Base-by-base conservation (phyloP, 1,139 yeast species). In the Hyphopichia wangnamkhiaoensis region DNA sequence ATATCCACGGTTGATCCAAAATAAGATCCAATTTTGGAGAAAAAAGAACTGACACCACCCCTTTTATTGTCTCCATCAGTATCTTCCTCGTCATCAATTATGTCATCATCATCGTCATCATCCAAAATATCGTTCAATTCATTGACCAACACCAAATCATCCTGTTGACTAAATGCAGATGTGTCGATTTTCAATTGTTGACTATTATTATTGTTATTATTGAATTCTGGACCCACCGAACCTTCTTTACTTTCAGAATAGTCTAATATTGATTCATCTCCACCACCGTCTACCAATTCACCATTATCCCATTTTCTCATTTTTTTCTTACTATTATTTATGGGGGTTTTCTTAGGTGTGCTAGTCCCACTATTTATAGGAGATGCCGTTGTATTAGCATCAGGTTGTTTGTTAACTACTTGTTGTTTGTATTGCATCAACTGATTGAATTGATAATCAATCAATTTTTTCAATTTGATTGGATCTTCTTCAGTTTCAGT, bases 301-400 rank as follows among this genome's bases (percentile, higher is more conserved):
- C 66, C 72, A 35, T 68, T 71, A 24, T 66, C 64, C 78, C 78
- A 72, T 45, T 66, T 69, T 44, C 78, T 58, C 77, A 71, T 68
- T 48, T 69, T 71, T 49, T 71, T 68, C 29, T 43, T 41, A 35
- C 37, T 45, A 24, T 37, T 48, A 19, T 29, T 26, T 3, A 16
- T 7, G 9, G 28, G 31, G 17, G 28, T 24, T 45, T 40, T 46
- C 44, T 40, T 48, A 45, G 28, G 50, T 44, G 61, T 51, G 17
- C 42, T 39, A 3, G 52, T 43, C 7, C 50, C 53, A 23, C 48
- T 45, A 28, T 42, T 48, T 14, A 44, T 12, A 4, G 36, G 13
- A 4, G 42, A 25, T 5, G 43, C 31, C 5, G 37, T 14, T 9
- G 29, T 25, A 2, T 37, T n/a, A 3, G 19, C 28, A 4, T 48